Conservation (phyloP, 2,329 filamentous ascomycete species). For the Penicillium fuscoglaucum region DNA sequence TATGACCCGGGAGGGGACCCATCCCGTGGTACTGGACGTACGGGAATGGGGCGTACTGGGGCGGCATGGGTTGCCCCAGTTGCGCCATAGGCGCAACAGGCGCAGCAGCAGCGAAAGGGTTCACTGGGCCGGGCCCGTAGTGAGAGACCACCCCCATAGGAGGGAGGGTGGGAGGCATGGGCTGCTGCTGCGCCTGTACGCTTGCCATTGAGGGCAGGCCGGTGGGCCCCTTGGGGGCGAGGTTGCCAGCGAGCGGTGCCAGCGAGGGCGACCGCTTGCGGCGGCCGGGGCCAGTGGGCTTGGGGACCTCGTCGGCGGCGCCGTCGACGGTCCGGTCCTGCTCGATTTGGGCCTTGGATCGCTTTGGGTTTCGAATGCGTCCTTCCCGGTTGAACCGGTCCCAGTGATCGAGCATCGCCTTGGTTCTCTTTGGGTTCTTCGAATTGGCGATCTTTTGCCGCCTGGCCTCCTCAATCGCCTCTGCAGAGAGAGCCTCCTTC, state of each 20-base stretch:
- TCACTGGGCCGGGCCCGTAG: conserved; percentile 14
- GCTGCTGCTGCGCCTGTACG: conserved; percentile 15
- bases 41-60: conserved; percentile 34
- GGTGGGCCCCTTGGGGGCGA: conserved; percentile 24
- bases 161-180: conserved; percentile 20
- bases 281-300: conserved; percentile 22
- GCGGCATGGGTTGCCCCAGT: conserved; percentile 19
- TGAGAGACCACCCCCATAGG: conserved; percentile 20
- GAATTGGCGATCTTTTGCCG: conserved; percentile 45
- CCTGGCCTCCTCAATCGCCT: conserved; percentile 35
- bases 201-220: conserved; percentile 21
- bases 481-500: conserved; percentile 22
- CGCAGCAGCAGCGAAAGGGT: conserved; percentile 17
- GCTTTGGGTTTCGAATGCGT: conserved; percentile 46
- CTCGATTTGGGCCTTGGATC: conserved; percentile 47
- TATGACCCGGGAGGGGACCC: conserved; percentile 22
- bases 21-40: conserved; percentile 20
- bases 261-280: conserved; percentile 29
- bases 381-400: conserved; percentile 46
- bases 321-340: conserved; percentile 36
- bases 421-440: conserved; percentile 47
- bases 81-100: conserved; percentile 15
- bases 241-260: conserved; percentile 21
- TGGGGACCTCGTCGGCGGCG: conserved; percentile 30
- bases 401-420: conserved; percentile 49